These are phyloP conservation scores for Hygrocybe punicea DNA, from an alignment of 768 basidiomycete species.

Conservation along the genomic window DNA sequence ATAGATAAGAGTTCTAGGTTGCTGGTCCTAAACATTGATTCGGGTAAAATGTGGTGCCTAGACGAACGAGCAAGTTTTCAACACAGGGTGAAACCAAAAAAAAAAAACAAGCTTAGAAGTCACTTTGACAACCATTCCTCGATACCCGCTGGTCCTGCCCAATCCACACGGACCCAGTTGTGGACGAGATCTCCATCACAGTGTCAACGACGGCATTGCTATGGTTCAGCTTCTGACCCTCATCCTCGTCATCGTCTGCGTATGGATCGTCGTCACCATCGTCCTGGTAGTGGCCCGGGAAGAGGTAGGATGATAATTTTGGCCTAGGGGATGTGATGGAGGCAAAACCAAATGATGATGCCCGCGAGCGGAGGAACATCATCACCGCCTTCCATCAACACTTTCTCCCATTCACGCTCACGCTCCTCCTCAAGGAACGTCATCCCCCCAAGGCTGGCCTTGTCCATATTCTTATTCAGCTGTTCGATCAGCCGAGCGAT, in stretches of 20 bases:
- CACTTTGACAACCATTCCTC: conserved; percentile 68
- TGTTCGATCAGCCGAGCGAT: conserved; percentile 35
- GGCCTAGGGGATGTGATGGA: background rate
- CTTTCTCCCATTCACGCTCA: conserved; percentile 26
- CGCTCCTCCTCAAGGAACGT: conserved; percentile 77
- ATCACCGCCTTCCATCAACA: conserved; percentile 47
- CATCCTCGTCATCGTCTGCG: conserved; percentile 26
- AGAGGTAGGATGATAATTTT: background rate
- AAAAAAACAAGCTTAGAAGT: conserved; percentile 15
- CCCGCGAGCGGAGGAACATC: conserved; percentile 81
- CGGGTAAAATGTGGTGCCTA: conserved; percentile 29
- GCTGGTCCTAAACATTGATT: conserved; percentile 31
- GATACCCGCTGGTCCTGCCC: conserved; percentile 66
- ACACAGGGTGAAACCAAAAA: background rate
- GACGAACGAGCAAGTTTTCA: background rate
- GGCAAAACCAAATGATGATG: conserved; percentile 47
- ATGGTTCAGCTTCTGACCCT: no score
- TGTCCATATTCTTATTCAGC: conserved; percentile 31
- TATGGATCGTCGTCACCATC: conserved; percentile 29
- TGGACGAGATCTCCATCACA: conserved; percentile 79
- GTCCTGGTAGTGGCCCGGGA: conserved; percentile 38
- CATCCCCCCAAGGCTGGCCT: conserved; percentile 59
- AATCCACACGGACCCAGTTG: conserved; percentile 85
- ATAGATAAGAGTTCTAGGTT: conserved; percentile 51
- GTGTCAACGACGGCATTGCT: conserved; percentile 9